Evolutionary conservation across 2,329 filamentous ascomycete species (phyloP).

Genomic region (Lachnellula occidentalis): DNA sequence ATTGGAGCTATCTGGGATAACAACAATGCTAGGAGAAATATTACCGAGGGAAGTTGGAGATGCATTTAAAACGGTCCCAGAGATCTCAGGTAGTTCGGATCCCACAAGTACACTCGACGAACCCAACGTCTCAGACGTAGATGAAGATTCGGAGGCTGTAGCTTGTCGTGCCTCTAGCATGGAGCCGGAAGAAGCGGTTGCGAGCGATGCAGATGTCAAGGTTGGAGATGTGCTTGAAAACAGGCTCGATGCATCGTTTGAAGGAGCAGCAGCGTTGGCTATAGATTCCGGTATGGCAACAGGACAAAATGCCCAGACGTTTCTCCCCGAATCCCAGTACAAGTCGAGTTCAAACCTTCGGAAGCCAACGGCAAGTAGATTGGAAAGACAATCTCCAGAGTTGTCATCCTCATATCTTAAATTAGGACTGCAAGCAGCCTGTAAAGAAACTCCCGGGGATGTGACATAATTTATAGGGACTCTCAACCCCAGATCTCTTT

Average conservation of each 20-base stretch:
- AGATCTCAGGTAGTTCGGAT: background rate
- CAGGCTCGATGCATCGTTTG: background rate
- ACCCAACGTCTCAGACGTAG: background rate
- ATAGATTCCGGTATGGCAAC: conserved; percentile 40
- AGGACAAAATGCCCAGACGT: conserved; percentile 56
- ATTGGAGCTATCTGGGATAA: conserved; percentile 14
- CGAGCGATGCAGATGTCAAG: background rate
- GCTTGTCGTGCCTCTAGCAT: background rate
- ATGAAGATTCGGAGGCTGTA: background rate
- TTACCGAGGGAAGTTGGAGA: conserved; percentile 17
- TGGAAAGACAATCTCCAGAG: conserved; percentile 53
- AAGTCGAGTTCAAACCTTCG: conserved; percentile 53
- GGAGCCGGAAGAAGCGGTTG: background rate
- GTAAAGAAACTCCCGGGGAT: conserved; percentile 49
- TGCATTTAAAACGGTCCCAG: background rate
- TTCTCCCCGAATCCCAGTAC: conserved; percentile 54
- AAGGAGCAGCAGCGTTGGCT: conserved; percentile 17
- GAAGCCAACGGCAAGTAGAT: conserved; percentile 55
- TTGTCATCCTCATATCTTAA: conserved; percentile 47
- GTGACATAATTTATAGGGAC: conserved; percentile 60
- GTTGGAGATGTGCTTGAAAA: background rate
- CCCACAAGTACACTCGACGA: background rate
- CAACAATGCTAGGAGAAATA: conserved; percentile 13
- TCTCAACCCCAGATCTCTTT: conserved; percentile 53
- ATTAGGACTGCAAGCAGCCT: conserved; percentile 52